Conservation (phyloP, 208 protist genomes). For the Crithidia thermophila region DNA sequence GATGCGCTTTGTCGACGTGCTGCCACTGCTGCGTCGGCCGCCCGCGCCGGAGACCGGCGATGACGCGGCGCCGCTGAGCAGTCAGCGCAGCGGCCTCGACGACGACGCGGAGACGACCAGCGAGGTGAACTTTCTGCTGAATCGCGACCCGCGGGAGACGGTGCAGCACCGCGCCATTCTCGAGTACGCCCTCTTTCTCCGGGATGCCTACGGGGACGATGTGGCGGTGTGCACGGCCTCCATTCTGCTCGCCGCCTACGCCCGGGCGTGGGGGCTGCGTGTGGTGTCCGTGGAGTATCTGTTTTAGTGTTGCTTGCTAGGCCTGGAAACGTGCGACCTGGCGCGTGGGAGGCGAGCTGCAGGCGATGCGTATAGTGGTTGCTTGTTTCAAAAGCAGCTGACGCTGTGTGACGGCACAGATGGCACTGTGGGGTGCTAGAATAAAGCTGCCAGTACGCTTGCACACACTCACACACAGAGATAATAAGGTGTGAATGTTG, state of each 20-base stretch:
- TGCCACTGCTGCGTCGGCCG: conserved; percentile 32
- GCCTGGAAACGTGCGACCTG: neutral
- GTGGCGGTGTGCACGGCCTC: conserved; percentile 77
- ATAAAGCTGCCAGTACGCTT: no score
- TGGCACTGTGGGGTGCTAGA: no score
- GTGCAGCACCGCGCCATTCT: conserved; percentile 46
- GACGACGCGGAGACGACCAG: neutral
- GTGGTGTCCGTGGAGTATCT: conserved; percentile 51
- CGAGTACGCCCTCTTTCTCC: conserved; percentile 51
- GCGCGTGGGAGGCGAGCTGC: no score
- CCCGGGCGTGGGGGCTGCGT: conserved; percentile 57
- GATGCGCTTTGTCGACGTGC: conserved; percentile 36
- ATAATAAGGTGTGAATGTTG: no score
- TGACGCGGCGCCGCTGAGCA: neutral
- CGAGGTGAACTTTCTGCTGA: conserved; percentile 47
- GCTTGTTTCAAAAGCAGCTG: no score
- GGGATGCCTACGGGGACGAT: conserved; percentile 25
- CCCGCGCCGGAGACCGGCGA: no score
- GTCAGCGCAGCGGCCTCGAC: neutral
- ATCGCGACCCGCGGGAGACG: conserved; percentile 50
- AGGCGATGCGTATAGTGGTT: no score
- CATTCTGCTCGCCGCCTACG: conserved; percentile 63
- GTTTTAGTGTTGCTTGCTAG: neutral
- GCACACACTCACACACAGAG: no score
- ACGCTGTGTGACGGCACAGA: no score